Conservation (phyloP, 2,329 filamentous ascomycete species). For the Pestalotiopsis fici region DNA sequence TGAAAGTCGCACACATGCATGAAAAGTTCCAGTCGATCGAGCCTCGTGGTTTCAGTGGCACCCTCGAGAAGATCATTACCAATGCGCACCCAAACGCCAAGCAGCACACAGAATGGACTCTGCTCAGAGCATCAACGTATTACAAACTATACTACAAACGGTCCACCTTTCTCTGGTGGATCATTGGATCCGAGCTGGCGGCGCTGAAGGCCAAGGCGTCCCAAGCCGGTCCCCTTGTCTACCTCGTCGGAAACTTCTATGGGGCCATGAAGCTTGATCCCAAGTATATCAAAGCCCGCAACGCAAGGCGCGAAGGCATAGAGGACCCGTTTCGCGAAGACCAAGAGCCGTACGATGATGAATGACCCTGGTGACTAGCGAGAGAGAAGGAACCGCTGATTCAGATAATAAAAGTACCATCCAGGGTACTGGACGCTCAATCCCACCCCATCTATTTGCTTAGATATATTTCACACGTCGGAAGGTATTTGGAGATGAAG, state of each 20-base stretch:
- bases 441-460: too few relatives aligned
- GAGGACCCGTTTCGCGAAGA: neutral
- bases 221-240: slow-evolving; percentile 23
- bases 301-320: neutral
- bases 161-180: slow-evolving; percentile 42
- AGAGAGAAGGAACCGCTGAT: neutral
- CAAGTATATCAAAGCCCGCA: slow-evolving; percentile 21
- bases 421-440: neutral
- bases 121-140: slow-evolving; percentile 51
- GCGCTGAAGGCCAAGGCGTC: slow-evolving; percentile 42
- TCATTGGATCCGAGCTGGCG: slow-evolving; percentile 50
- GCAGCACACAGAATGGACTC: slow-evolving; percentile 42
- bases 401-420: too few relatives aligned
- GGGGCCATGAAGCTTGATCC: slow-evolving; percentile 24
- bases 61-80: slow-evolving; percentile 29
- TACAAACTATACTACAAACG: slow-evolving; percentile 40
- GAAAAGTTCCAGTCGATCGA: slow-evolving; percentile 23
- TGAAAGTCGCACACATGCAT: neutral
- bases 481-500: too few relatives aligned
- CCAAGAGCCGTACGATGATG: neutral
- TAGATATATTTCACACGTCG: too few relatives aligned
- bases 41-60: slow-evolving; percentile 20
- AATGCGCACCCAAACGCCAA: slow-evolving; percentile 22
- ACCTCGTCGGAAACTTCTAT: slow-evolving; percentile 34
- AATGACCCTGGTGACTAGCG: neutral